Conservation (phyloP, 257 asterid genomes). For the Rhazya stricta region DNA sequence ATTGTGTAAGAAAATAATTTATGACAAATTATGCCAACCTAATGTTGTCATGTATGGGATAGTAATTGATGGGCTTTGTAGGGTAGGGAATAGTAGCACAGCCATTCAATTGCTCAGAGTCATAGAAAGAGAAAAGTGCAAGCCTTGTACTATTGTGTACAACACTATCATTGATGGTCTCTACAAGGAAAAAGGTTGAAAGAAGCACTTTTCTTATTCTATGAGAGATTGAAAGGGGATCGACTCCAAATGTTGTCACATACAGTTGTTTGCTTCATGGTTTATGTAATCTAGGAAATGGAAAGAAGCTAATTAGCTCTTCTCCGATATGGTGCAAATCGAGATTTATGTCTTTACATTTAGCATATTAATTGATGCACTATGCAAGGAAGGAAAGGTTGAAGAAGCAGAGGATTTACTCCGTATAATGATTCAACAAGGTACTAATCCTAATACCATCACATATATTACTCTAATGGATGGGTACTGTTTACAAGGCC, state of each 20-base stretch:
- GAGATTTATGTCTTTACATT: neutral
- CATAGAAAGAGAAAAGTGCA: neutral
- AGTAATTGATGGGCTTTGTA: slow-evolving; percentile 31
- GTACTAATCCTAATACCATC: neutral
- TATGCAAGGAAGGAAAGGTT: neutral
- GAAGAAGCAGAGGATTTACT: neutral
- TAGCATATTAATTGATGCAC: neutral
- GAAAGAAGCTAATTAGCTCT: neutral
- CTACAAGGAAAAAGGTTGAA: slow-evolving; percentile 28
- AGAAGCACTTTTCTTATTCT: slow-evolving; percentile 17
- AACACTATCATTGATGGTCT: slow-evolving; percentile 17
- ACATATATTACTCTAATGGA: neutral
- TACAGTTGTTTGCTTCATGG: neutral
- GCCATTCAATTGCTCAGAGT: slow-evolving; percentile 16
- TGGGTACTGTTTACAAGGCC: neutral
- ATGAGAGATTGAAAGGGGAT: slow-evolving; percentile 19
- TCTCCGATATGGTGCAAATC: neutral
- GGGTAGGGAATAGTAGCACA: slow-evolving; percentile 21
- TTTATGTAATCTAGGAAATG: neutral
- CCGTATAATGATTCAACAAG: neutral
- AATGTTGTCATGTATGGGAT: slow-evolving; percentile 5
- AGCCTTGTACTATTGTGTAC: no score
- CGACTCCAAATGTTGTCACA: slow-evolving; percentile 15
- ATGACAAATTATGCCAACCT: slow-evolving; percentile 10
- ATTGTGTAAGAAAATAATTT: slow-evolving; percentile 25